phyloP scores from a whole-genome alignment of 2,329 filamentous ascomycete genomes.

The Trichophaea hybrida region DNA sequence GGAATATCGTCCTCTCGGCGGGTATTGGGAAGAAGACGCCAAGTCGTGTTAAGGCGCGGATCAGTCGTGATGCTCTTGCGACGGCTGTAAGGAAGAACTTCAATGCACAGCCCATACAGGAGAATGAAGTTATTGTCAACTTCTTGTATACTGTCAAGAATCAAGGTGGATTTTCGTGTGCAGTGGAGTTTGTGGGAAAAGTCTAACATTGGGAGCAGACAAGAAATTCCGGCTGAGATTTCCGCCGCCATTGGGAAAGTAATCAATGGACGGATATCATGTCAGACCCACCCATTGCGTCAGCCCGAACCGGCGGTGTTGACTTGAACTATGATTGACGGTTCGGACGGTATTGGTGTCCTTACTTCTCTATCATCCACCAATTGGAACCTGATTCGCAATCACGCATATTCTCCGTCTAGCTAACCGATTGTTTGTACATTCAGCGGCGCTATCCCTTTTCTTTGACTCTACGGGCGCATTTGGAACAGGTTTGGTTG shows the following conservation, averaged over 20 bases:
- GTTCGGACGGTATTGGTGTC: too few species aligned
- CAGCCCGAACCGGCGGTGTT: too few species aligned
- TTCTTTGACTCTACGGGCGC: too few species aligned
- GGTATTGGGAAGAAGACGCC: conserved; percentile 26
- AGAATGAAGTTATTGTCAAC: conserved; percentile 71
- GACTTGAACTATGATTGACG: too few species aligned
- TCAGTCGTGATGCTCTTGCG: conserved; percentile 41
- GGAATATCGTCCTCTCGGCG: conserved; percentile 45
- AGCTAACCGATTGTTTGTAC: too few species aligned
- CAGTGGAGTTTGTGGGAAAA: background rate
- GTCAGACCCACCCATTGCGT: background rate
- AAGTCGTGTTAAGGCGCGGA: conserved; percentile 46
- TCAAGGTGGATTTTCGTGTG: conserved; percentile 33
- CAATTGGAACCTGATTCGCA: too few species aligned
- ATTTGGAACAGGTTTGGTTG: too few species aligned
- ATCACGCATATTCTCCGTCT: too few species aligned
- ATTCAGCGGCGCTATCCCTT: too few species aligned
- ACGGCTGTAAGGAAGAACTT: conserved; percentile 66
- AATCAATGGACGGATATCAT: background rate
- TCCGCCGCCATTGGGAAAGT: conserved; percentile 9
- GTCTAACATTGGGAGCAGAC: conserved; percentile 10
- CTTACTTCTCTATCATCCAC: too few species aligned
- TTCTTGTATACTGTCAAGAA: conserved; percentile 57
- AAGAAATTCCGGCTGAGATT: conserved; percentile 23
- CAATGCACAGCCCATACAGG: conserved; percentile 61